Conservation (phyloP, 805 yeast genomes). For the Starmerella riodocensis region DNA sequence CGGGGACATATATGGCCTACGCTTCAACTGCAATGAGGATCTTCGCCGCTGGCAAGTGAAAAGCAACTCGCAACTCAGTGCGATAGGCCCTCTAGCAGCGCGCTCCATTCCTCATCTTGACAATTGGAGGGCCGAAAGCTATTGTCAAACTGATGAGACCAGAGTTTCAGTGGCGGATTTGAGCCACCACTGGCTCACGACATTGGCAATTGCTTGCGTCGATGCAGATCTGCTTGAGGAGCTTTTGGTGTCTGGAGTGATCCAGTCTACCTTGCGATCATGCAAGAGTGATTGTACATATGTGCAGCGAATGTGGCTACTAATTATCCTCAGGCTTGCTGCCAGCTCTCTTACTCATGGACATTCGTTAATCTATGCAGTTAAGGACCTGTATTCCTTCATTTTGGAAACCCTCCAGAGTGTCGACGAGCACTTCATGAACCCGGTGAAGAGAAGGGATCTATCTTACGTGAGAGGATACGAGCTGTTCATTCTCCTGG, state of each 20-base stretch:
- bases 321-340: constrained; percentile 17
- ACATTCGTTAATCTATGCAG: neutral
- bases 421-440: neutral
- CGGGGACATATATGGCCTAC: neutral
- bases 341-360: constrained; percentile 3
- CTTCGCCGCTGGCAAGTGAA: neutral
- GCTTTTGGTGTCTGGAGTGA: constrained; percentile 2
- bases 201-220: constrained; percentile 4
- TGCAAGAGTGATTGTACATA: constrained; percentile 1
- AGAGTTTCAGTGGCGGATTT: no score
- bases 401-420: neutral
- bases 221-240: constrained; percentile 1
- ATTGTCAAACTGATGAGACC: neutral
- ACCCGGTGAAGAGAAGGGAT: neutral
- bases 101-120: no score
- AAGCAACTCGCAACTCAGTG: no score
- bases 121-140: no score
- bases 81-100: neutral
- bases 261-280: constrained; percentile 1
- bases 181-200: constrained; percentile 2
- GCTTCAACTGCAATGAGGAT: neutral
- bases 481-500: neutral
- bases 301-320: constrained; percentile 23
- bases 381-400: neutral
- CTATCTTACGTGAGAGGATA: neutral